Conservation (phyloP, 306 rosid species). For the Dryas octopetala region DNA sequence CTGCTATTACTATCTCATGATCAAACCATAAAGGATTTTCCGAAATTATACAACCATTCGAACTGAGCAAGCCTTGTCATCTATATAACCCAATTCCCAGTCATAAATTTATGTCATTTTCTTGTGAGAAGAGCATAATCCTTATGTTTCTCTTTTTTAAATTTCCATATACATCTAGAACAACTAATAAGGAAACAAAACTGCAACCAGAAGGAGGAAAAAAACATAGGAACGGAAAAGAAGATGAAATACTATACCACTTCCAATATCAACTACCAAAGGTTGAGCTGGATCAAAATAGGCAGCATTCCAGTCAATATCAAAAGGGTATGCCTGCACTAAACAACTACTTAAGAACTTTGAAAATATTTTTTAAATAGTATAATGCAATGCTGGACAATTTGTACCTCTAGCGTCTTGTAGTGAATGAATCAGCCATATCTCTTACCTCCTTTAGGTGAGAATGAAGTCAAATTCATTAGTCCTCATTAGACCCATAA, state of each 20-base stretch:
- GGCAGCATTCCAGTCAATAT: slow-evolving; percentile 62
- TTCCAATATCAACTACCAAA: slow-evolving; percentile 89
- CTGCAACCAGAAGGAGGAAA: not conserved
- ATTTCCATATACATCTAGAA: not conserved
- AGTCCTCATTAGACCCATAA: not conserved
- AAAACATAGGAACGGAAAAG: not conserved
- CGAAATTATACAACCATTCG: not conserved
- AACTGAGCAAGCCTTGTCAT: not conserved
- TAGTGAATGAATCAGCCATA: not conserved
- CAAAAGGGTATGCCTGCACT: slow-evolving; percentile 82
- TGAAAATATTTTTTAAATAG: not conserved
- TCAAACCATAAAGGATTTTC: not conserved
- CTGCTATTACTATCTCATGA: not conserved
- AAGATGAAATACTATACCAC: slow-evolving; percentile 52
- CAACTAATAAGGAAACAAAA: not conserved
- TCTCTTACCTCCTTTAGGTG: not conserved
- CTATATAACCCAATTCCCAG: not conserved
- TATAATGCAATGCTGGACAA: slow-evolving; percentile 14
- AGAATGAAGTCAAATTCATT: not conserved
- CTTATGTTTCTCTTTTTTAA: not conserved
- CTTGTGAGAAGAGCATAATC: not conserved
- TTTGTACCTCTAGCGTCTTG: slow-evolving; percentile 9
- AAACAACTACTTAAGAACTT: slow-evolving; percentile 31
- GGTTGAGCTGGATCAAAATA: slow-evolving; percentile 61
- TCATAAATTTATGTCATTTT: not conserved